Conservation (phyloP, 2,329 filamentous ascomycete genomes). For the Chalaropsis thielavioides region DNA sequence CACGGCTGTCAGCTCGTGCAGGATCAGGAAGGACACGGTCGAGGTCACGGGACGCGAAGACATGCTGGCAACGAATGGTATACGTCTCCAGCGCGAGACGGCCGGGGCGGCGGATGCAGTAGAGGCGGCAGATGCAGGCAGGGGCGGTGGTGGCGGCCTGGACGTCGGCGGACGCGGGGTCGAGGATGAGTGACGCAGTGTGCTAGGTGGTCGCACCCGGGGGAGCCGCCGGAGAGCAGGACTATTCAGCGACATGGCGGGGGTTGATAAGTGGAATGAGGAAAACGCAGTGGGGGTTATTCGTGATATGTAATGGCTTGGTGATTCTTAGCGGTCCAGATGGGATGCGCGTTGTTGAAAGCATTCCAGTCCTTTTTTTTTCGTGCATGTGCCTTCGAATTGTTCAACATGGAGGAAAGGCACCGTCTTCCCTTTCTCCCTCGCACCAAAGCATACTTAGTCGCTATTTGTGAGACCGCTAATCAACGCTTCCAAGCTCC, state of each 20-base stretch:
- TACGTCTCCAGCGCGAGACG: conserved; percentile 3
- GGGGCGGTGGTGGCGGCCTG: not conserved
- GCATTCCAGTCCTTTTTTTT: too few relatives aligned
- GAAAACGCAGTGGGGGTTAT: not conserved
- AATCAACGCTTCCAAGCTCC: conserved; percentile 7
- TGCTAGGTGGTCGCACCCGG: not conserved
- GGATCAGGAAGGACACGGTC: conserved; percentile 68
- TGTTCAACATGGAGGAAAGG: too few relatives aligned
- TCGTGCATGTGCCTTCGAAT: too few relatives aligned
- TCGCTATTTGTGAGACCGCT: accelerated
- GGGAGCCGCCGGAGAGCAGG: not conserved
- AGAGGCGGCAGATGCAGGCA: not conserved
- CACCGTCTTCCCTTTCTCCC: too few relatives aligned
- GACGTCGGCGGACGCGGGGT: not conserved
- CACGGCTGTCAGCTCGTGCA: conserved; percentile 85
- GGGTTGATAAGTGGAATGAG: not conserved
- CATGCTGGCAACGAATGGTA: conserved; percentile 52
- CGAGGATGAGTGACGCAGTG: not conserved
- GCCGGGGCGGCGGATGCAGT: not conserved
- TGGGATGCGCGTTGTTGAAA: too few relatives aligned
- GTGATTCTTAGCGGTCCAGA: too few relatives aligned
- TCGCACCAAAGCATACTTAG: not conserved
- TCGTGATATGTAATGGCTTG: not conserved
- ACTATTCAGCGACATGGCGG: not conserved
- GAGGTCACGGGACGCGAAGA: conserved; percentile 67